Percentiles rank a stretch among this genome's conserved stretches.
phyloP scores from a whole-genome alignment of 345 rosid genomes.

The Lepidium sativum region DNA sequence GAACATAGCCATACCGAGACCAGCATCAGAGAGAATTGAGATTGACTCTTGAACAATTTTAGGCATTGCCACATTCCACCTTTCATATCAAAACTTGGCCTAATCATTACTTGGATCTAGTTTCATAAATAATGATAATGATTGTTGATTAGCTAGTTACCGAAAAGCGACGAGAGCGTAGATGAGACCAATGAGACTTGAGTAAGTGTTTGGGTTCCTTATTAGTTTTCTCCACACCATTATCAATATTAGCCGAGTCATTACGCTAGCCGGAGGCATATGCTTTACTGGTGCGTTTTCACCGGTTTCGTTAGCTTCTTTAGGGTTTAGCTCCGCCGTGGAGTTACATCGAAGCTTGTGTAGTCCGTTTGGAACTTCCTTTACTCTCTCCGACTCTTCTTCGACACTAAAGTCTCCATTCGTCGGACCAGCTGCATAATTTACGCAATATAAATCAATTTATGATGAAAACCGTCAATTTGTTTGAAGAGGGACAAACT shows the following conservation, averaged over 20 bases:
- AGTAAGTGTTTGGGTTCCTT: slow-evolving; percentile 90
- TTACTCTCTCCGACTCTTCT: slow-evolving; percentile 42
- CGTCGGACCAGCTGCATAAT: slow-evolving; percentile 24
- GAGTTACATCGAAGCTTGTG: slow-evolving; percentile 55
- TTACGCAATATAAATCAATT: not conserved
- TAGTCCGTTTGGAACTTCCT: slow-evolving; percentile 31
- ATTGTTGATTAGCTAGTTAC: slow-evolving; percentile 20
- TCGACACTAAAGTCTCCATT: slow-evolving; percentile 38
- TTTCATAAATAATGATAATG: not conserved
- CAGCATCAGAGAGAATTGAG: slow-evolving; percentile 79
- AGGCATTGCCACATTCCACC: slow-evolving; percentile 71
- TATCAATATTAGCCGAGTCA: slow-evolving; percentile 78
- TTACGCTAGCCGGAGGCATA: slow-evolving; percentile 92
- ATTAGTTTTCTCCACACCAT: slow-evolving; percentile 97
- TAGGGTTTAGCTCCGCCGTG: slow-evolving; percentile 69
- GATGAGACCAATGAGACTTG: slow-evolving; percentile 77
- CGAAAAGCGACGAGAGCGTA: slow-evolving; percentile 81
- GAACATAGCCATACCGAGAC: slow-evolving; percentile 99
- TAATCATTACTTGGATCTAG: not conserved
- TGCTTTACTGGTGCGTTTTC: slow-evolving; percentile 33
- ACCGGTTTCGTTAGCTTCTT: slow-evolving; percentile 33
- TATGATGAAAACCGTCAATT: no score
- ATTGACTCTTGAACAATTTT: slow-evolving; percentile 62
- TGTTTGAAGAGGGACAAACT: not conserved
- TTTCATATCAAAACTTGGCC: not conserved